Evolutionary conservation across 2,329 filamentous ascomycete species (phyloP).

Genomic region (Macrophomina tecta): DNA sequence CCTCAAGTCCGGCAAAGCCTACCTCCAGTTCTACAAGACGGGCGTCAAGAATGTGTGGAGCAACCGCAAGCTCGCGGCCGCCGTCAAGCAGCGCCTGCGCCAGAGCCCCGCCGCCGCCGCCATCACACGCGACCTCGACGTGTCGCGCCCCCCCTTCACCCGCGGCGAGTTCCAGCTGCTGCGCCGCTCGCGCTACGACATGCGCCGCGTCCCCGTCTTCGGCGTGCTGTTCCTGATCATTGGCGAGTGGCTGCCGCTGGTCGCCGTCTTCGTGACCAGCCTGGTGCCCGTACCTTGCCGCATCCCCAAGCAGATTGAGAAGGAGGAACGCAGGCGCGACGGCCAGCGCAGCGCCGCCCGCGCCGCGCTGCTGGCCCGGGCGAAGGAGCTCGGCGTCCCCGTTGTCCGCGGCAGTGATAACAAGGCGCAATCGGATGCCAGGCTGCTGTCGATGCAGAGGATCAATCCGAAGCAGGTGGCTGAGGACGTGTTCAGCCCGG

Average conservation of each 20-base stretch:
- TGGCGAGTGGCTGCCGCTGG: conserved; percentile 84
- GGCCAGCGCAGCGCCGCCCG: not conserved
- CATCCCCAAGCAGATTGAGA: conserved; percentile 73
- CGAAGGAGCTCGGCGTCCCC: not conserved
- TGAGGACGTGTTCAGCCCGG: conserved; percentile 35
- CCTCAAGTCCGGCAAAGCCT: conserved; percentile 72
- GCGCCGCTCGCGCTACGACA: conserved; percentile 71
- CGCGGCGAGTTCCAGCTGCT: conserved; percentile 75
- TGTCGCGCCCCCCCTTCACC: conserved; percentile 49
- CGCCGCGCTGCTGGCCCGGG: conserved; percentile 25
- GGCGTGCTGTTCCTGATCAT: conserved; percentile 75
- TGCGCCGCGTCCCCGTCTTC: conserved; percentile 80
- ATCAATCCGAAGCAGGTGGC: not conserved
- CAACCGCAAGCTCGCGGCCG: conserved; percentile 61
- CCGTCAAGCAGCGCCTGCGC: conserved; percentile 38
- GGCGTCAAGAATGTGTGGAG: conserved; percentile 76
- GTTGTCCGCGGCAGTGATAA: not conserved
- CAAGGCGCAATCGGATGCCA: not conserved
- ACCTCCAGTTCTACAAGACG: conserved; percentile 84
- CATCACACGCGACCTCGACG: conserved; percentile 1
- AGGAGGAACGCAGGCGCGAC: conserved; percentile 19
- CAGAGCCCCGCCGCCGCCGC: conserved; percentile 33
- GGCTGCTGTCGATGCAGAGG: not conserved
- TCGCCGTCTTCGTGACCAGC: conserved; percentile 73
- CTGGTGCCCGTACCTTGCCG: conserved; percentile 83